A percentile compares a stretch with the other conserved stretches of the same genome.
Conservation (phyloP, 2,329 filamentous ascomycete genomes). For the Neurospora sp. region DNA sequence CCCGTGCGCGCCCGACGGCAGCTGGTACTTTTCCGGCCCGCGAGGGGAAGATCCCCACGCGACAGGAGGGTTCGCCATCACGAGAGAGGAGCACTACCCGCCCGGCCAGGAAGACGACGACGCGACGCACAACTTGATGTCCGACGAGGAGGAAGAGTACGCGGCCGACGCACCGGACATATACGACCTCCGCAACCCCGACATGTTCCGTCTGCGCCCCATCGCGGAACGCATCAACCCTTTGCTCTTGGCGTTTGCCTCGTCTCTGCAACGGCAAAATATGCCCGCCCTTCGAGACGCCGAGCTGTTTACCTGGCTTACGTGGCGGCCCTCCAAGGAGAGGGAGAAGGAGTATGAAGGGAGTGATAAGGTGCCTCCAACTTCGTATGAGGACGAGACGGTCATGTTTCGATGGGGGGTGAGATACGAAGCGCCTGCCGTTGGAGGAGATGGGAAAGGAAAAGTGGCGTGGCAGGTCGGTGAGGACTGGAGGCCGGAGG, state of each 20-base stretch:
- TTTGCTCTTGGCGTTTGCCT: slow-evolving; percentile 9
- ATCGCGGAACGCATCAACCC: slow-evolving; percentile 7
- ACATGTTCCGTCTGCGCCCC: slow-evolving; percentile 9
- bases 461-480: slow-evolving; percentile 5
- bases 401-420: slow-evolving; percentile 7
- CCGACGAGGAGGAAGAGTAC: slow-evolving; percentile 2
- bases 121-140: slow-evolving; percentile 2
- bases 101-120: slow-evolving; percentile 6
- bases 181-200: slow-evolving; percentile 1
- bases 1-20: slow-evolving; percentile 8
- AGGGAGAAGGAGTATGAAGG: not conserved
- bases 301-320: slow-evolving; percentile 9
- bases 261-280: slow-evolving; percentile 3
- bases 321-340: slow-evolving; percentile 6
- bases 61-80: slow-evolving; percentile 6
- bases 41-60: slow-evolving; percentile 5
- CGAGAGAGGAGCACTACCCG: slow-evolving; percentile 7
- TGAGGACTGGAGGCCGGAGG: slow-evolving; percentile 4
- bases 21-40: slow-evolving; percentile 11
- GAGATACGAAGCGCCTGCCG: slow-evolving; percentile 4
- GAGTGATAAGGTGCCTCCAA: slow-evolving; percentile 3
- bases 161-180: not conserved
- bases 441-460: slow-evolving; percentile 1
- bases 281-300: slow-evolving; percentile 7
- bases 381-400: not conserved